phyloP scores from a whole-genome alignment of 768 basidiomycete genomes.

The Mycena metata region DNA sequence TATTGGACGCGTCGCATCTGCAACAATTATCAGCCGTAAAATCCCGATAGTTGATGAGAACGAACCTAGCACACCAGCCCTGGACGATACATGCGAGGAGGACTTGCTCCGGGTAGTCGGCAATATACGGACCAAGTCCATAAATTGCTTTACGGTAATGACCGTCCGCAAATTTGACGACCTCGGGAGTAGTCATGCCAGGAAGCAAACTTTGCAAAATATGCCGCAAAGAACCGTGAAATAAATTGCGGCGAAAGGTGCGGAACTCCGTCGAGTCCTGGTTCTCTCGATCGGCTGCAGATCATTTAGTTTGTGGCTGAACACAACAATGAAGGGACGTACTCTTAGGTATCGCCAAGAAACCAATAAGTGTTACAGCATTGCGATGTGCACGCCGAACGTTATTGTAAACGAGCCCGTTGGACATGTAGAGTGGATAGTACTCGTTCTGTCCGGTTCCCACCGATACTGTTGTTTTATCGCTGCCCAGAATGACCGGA shows the following conservation, averaged over 20 bases:
- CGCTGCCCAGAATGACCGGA: slow-evolving; percentile 39
- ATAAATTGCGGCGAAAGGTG: slow-evolving; percentile 47
- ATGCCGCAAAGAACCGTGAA: slow-evolving; percentile 45
- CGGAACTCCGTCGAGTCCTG: slow-evolving; percentile 20
- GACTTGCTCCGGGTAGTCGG: slow-evolving; percentile 56
- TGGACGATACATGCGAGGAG: slow-evolving; percentile 44
- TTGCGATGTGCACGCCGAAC: slow-evolving; percentile 39
- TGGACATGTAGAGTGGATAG: slow-evolving; percentile 37
- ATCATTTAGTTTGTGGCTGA: neutral
- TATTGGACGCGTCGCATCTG: slow-evolving; percentile 11
- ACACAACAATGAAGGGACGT: neutral
- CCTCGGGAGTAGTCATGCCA: slow-evolving; percentile 44
- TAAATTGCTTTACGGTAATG: slow-evolving; percentile 25
- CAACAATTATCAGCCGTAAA: neutral
- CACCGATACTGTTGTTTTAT: slow-evolving; percentile 42
- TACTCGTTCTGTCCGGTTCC: slow-evolving; percentile 41
- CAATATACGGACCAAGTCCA: slow-evolving; percentile 52
- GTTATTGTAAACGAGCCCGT: slow-evolving; percentile 37
- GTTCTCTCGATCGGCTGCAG: slow-evolving; percentile 3
- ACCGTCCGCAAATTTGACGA: slow-evolving; percentile 47
- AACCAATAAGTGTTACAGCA: slow-evolving; percentile 34
- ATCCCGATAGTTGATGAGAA: neutral
- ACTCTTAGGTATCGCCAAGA: slow-evolving; percentile 42
- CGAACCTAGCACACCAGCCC: slow-evolving; percentile 47
- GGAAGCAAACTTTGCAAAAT: slow-evolving; percentile 42